These are phyloP conservation scores for Recurvomyces mirabilis DNA, from an alignment of 495 filamentous ascomycete species.

Conservation along the genomic window DNA sequence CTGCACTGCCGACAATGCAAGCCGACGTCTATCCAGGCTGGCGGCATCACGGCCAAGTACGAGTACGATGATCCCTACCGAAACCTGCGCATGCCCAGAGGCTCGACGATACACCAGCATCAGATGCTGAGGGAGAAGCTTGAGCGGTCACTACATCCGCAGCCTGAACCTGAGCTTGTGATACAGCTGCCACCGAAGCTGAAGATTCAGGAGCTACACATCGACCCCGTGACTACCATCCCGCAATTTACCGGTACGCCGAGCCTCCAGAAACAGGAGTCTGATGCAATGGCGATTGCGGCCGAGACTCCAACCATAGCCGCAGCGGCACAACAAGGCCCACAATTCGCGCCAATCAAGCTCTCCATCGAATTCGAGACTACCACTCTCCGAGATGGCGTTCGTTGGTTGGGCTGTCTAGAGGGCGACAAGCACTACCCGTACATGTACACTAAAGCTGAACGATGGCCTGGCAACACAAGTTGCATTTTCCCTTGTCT, in stretches of 20 bases:
- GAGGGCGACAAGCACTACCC: constrained; percentile 71
- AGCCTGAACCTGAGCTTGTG: constrained; percentile 47
- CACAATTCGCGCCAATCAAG: constrained; percentile 45
- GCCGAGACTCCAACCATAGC: constrained; percentile 2
- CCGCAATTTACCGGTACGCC: constrained; percentile 13
- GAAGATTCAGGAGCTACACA: constrained; percentile 49
- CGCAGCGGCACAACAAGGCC: constrained; percentile 24
- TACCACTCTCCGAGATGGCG: constrained; percentile 63
- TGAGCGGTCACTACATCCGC: constrained; percentile 47
- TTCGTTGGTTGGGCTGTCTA: constrained; percentile 81
- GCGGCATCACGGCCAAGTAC: constrained; percentile 50
- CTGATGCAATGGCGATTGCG: constrained; percentile 19
- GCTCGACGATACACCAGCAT: constrained; percentile 61
- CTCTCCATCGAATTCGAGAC: constrained; percentile 64
- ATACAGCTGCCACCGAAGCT: constrained; percentile 55
- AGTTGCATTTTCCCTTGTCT: constrained; percentile 85
- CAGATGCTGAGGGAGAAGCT: constrained; percentile 58
- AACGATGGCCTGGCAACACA: constrained; percentile 54
- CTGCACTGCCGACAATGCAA: constrained; percentile 82
- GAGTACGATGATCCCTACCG: constrained; percentile 67
- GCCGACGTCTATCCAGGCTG: constrained; percentile 57
- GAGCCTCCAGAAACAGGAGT: constrained; percentile 15
- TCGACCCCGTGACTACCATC: constrained; percentile 16
- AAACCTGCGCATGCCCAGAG: constrained; percentile 49
- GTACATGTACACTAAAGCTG: constrained; percentile 80